Conservation (phyloP, 2,329 filamentous ascomycete species). For the Fusarium protoensiforme region DNA sequence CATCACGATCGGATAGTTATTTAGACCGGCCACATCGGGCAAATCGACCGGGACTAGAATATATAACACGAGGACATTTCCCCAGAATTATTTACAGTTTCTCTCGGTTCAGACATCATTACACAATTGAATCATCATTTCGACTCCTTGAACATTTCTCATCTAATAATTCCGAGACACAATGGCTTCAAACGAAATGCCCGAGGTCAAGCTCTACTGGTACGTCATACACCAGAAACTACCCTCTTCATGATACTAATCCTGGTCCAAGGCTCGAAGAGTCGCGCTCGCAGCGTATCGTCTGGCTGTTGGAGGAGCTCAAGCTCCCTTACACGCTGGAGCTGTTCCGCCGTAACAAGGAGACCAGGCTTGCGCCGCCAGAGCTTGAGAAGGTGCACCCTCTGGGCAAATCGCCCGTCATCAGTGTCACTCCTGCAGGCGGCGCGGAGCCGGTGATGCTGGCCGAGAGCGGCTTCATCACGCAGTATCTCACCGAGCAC, state of each 20-base stretch:
- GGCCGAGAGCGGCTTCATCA: conserved; percentile 84
- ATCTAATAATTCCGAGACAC: neutral
- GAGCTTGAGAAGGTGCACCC: conserved; percentile 84
- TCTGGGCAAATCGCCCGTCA: conserved; percentile 85
- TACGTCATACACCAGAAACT: conserved; percentile 45
- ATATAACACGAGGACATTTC: conserved; percentile 11
- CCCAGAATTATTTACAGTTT: neutral
- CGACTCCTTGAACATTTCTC: neutral
- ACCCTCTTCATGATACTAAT: neutral
- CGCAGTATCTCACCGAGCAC: conserved; percentile 83
- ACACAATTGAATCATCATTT: neutral
- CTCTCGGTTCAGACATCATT: neutral
- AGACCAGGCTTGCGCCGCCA: conserved; percentile 75
- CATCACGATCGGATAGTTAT: conserved; percentile 25
- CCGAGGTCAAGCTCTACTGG: conserved; percentile 74
- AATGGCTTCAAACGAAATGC: conserved; percentile 48
- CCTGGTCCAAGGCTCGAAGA: conserved; percentile 77
- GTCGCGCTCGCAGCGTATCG: conserved; percentile 83
- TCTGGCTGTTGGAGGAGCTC: conserved; percentile 89
- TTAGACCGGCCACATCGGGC: conserved; percentile 25
- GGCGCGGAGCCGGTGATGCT: conserved; percentile 67
- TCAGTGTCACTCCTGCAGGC: conserved; percentile 67
- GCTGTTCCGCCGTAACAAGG: conserved; percentile 75
- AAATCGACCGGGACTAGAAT: conserved; percentile 20
- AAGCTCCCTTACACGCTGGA: conserved; percentile 83